phyloP scores from a whole-genome alignment of 257 asterid species.

The Knoxia roxburghii region DNA sequence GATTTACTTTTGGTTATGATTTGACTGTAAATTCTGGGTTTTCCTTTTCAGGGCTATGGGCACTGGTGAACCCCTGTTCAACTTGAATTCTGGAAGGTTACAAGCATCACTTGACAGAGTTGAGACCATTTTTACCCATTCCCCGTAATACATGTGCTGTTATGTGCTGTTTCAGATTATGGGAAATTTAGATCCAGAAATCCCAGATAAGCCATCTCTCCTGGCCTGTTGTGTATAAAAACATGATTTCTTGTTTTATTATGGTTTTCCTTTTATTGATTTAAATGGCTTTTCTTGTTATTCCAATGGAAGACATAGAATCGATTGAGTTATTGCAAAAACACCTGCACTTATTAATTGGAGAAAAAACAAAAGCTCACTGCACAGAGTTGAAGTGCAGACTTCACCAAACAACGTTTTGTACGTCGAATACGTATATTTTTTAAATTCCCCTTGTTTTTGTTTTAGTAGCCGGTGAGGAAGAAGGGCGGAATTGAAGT shows the following conservation, averaged over 20 bases:
- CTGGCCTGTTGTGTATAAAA: too few species aligned
- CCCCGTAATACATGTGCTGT: conserved; percentile 17
- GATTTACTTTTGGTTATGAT: neutral
- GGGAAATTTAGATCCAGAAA: neutral
- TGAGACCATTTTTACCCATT: conserved; percentile 73
- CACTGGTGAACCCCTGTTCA: conserved; percentile 70
- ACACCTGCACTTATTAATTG: neutral
- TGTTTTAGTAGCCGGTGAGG: too few species aligned
- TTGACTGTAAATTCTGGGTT: neutral
- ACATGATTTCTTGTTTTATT: too few species aligned
- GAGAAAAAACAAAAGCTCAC: neutral
- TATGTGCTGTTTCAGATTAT: neutral
- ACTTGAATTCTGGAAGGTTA: conserved; percentile 85
- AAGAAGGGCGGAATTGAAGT: too few species aligned
- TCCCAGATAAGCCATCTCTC: neutral
- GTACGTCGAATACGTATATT: too few species aligned
- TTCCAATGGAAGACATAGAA: neutral
- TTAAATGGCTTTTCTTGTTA: neutral
- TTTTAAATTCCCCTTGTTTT: too few species aligned
- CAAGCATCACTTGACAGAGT: conserved; percentile 91
- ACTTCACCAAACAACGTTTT: too few species aligned
- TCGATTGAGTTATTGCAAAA: neutral
- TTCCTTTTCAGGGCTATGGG: conserved; percentile 64
- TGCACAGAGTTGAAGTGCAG: neutral
- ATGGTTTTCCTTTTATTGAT: too few species aligned